Conservation (phyloP, 495 filamentous ascomycete species). For the Chaetomidium leptoderma region DNA sequence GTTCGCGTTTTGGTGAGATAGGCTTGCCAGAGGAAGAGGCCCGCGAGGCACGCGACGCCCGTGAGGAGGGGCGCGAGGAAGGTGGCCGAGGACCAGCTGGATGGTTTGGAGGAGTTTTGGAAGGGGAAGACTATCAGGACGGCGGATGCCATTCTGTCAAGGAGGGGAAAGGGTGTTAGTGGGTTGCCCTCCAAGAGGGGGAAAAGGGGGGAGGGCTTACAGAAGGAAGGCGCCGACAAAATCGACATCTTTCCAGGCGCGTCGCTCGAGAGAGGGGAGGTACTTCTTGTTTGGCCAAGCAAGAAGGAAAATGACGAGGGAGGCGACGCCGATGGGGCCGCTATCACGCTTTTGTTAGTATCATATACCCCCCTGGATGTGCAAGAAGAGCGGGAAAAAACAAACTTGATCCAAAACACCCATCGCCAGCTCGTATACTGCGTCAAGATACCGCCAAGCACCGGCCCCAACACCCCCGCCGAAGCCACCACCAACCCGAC, state of each 20-base stretch:
- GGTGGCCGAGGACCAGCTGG: slow-evolving; percentile 36
- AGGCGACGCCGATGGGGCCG: slow-evolving; percentile 47
- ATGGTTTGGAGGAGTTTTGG: slow-evolving; percentile 47
- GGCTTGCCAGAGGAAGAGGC: slow-evolving; percentile 44
- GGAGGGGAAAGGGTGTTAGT: not conserved
- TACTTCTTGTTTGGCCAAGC: slow-evolving; percentile 41
- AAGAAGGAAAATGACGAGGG: slow-evolving; percentile 45
- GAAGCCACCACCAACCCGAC: slow-evolving; percentile 32
- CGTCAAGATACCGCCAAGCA: slow-evolving; percentile 61
- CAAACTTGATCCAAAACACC: slow-evolving; percentile 64
- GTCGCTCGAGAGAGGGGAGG: slow-evolving; percentile 28
- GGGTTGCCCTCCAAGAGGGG: not conserved
- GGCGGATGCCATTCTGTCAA: slow-evolving; percentile 45
- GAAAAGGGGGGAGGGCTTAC: slow-evolving; percentile 13
- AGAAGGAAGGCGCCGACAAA: slow-evolving; percentile 52
- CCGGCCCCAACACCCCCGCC: slow-evolving; percentile 49
- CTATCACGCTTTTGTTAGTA: slow-evolving; percentile 28
- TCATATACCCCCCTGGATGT: not conserved
- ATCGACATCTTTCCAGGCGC: slow-evolving; percentile 50
- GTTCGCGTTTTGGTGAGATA: slow-evolving; percentile 15
- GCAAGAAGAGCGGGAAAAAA: not conserved
- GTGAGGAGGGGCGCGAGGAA: slow-evolving; percentile 46
- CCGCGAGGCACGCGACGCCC: slow-evolving; percentile 39
- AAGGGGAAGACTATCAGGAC: slow-evolving; percentile 57
- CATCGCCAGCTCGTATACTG: slow-evolving; percentile 60